Percentiles rank a stretch among this genome's conserved stretches.
phyloP scores from a whole-genome alignment of 768 basidiomycete species.

The Gymnopilus junonius region DNA sequence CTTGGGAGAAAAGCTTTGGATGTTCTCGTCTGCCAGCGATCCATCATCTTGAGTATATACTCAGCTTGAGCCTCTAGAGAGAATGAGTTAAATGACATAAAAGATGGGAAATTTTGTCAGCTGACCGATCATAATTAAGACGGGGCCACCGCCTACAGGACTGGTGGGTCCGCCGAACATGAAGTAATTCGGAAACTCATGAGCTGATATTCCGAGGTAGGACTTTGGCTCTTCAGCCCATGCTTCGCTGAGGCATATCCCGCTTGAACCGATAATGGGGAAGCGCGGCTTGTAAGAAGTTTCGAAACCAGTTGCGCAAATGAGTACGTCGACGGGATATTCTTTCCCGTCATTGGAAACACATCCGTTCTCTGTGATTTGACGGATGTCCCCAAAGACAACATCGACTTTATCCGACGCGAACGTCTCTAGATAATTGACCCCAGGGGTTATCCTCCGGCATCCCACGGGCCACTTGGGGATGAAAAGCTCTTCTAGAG shows the following conservation, averaged over 20 bases:
- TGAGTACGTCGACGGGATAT: conserved; percentile 35
- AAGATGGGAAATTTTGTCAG: background rate
- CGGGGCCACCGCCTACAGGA: conserved; percentile 38
- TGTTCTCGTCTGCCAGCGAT: conserved; percentile 42
- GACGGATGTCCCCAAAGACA: conserved; percentile 32
- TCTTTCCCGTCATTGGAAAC: conserved; percentile 32
- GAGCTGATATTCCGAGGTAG: conserved; percentile 35
- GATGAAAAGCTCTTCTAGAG: conserved; percentile 45
- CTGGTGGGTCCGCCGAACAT: conserved; percentile 36
- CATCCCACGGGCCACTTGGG: conserved; percentile 40
- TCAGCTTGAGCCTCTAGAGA: conserved; percentile 34
- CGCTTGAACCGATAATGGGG: conserved; percentile 30
- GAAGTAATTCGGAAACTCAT: conserved; percentile 40
- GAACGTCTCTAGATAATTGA: conserved; percentile 39
- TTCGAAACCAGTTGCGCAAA: conserved; percentile 46
- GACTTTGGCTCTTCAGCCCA: conserved; percentile 36
- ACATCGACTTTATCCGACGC: conserved; percentile 34
- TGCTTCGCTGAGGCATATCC: conserved; percentile 31
- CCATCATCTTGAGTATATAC: conserved; percentile 37
- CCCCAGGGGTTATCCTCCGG: conserved; percentile 38
- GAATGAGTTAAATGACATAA: background rate
- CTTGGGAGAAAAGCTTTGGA: conserved; percentile 38
- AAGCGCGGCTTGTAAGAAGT: conserved; percentile 38
- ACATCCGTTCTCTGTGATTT: conserved; percentile 35
- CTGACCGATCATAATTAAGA: conserved; percentile 34